Conservation (phyloP, 805 yeast genomes). For the Kluyveromyces nonfermentans region DNA sequence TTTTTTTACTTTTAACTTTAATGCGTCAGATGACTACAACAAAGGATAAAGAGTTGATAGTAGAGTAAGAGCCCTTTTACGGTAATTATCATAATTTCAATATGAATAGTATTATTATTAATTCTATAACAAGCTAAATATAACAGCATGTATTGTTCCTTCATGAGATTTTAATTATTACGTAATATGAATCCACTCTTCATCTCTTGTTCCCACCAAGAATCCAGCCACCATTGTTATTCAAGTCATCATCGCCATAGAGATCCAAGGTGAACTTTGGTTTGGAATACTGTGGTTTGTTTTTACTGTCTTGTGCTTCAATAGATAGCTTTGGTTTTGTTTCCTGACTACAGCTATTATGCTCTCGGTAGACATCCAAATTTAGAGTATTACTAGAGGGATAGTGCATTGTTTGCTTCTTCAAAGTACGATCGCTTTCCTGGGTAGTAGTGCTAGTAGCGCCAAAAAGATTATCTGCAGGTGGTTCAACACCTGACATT, state of each 20-base stretch:
- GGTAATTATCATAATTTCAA: too few species aligned
- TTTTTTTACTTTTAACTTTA: too few species aligned
- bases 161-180: too few species aligned
- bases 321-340: background rate
- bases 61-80: too few species aligned
- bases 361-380: constrained; percentile 5
- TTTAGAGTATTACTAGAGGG: constrained; percentile 4
- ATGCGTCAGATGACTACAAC: too few species aligned
- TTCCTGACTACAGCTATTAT: background rate
- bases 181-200: background rate
- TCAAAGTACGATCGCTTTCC: background rate
- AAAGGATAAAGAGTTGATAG: too few species aligned
- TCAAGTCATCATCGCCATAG: constrained; percentile 22
- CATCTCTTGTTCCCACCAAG: constrained; percentile 23
- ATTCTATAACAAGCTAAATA: background rate
- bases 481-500: constrained; percentile 17
- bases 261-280: constrained; percentile 23
- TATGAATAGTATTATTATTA: too few species aligned
- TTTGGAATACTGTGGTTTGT: constrained; percentile 16
- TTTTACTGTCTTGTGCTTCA: constrained; percentile 5
- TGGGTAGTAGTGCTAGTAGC: background rate
- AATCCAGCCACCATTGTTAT: constrained; percentile 22
- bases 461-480: background rate
- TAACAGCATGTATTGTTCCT: background rate
- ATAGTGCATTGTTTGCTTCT: too few species aligned